phyloP scores from a whole-genome alignment of 306 rosid species.

The Astragalus membranaceus region DNA sequence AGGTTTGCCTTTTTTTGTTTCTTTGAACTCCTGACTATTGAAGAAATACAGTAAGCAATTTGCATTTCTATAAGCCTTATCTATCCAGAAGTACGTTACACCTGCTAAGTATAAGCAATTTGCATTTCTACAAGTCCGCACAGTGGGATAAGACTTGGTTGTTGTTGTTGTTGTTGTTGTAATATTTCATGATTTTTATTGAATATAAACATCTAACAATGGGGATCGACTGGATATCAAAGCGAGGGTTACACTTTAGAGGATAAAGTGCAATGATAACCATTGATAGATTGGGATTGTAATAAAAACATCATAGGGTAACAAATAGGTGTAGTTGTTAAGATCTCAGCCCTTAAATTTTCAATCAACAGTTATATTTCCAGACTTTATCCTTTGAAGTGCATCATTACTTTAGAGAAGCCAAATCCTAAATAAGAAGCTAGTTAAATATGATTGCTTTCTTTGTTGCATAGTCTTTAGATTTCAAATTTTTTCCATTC shows the following conservation, averaged over 20 bases:
- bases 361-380: neutral
- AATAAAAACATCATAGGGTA: neutral
- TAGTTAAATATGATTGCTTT: neutral
- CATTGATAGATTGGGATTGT: neutral
- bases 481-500: slow-evolving; percentile 8
- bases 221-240: neutral
- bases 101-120: neutral
- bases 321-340: neutral
- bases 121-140: too few relatives aligned
- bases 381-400: neutral
- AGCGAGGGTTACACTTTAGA: neutral
- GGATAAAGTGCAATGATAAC: neutral
- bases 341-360: neutral
- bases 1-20: slow-evolving; percentile 40
- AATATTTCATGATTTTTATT: neutral
- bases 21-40: neutral
- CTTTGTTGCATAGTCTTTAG: slow-evolving; percentile 7
- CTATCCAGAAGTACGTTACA: slow-evolving; percentile 1
- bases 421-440: slow-evolving; percentile 7
- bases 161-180: too few relatives aligned
- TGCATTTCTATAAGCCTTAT: neutral
- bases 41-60: neutral
- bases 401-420: neutral
- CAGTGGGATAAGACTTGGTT: too few relatives aligned
- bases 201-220: neutral